Base-by-base conservation (phyloP, 495 filamentous ascomycete genomes). In the Wilcoxina mikolae region DNA sequence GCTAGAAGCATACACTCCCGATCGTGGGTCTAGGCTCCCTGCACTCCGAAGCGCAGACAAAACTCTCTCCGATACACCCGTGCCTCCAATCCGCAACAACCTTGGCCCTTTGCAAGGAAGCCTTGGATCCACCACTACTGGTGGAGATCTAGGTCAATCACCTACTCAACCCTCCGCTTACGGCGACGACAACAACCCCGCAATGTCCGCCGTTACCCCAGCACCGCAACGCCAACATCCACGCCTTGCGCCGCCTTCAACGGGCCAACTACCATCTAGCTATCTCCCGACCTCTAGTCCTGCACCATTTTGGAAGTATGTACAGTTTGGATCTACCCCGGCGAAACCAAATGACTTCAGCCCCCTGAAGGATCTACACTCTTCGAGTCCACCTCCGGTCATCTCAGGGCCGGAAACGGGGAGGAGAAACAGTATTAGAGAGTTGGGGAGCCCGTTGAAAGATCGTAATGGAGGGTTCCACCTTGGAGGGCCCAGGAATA, bases 261-360 rank as follows among this genome's bases (percentile, higher is more conserved):
- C 91, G 0, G 60, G 60, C 4, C 86, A 91, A 61, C 76, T 89
- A 39, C 93, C 93, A 2, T 94, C 87, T 60, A 87, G 90, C 65
- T 91, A 89, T 69, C 88, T 95, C 79, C 85, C 88, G 17, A 88
- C 90, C 65, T 90, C 84, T 65, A 93, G 85, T 20, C 91, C 91
- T 0, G 91, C 93, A n/a, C 87, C 90, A 18, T 96, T 95, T 70
- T 96, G 90, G 90, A 93, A 86, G 63, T 91, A 83, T 64, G 79
- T 76, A 26, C 79, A 82, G 57, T 74, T 82, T 52, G 79, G 82
- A 10, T 87, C 79, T 68, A 95, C 88, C 0, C 88, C 89, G 33
- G 78, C 83, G 2, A 77, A 78, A 55, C 74, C 78, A 0, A 71
- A 73, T 27, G 79, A 83, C 39, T 68, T 66, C 35, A 83, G 76